phyloP scores from a whole-genome alignment of 139 green algal species.

The Chlorella sp. region DNA sequence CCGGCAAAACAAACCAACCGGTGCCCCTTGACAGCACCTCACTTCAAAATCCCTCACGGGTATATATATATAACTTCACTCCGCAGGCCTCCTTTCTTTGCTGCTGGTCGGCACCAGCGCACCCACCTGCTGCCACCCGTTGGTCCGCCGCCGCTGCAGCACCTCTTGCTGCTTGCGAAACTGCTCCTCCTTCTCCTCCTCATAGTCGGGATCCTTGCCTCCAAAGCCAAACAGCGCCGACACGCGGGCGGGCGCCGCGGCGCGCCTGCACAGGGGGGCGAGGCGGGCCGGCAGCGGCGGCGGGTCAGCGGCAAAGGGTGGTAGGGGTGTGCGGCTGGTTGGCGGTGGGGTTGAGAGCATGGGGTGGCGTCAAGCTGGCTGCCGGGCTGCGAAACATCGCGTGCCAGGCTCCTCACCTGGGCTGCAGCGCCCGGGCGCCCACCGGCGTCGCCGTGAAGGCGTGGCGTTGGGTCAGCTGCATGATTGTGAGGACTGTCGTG shows the following conservation, averaged over 20 bases:
- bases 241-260: not conserved
- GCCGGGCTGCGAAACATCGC: not conserved
- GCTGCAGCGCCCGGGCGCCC: too few relatives aligned
- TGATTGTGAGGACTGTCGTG: not conserved
- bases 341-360: too few relatives aligned
- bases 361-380: too few relatives aligned
- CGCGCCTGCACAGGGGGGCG: not conserved
- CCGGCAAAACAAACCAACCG: too few relatives aligned
- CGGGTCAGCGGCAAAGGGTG: not conserved
- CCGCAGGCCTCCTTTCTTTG: too few relatives aligned
- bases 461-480: not conserved
- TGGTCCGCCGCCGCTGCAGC: constrained; percentile 44
- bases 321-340: not conserved
- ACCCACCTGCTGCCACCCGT: constrained; percentile 54
- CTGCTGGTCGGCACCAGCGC: too few relatives aligned
- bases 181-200: constrained; percentile 46
- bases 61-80: too few relatives aligned
- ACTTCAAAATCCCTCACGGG: too few relatives aligned
- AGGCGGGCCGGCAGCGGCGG: not conserved
- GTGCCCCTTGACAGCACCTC: too few relatives aligned
- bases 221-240: constrained; percentile 32
- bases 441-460: not conserved
- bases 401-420: too few relatives aligned
- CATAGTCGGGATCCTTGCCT: constrained; percentile 12
- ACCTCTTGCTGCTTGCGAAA: constrained; percentile 50